These are phyloP conservation scores for Yarrowia porcina DNA, from an alignment of 805 yeast genomes.

Conservation along the genomic window DNA sequence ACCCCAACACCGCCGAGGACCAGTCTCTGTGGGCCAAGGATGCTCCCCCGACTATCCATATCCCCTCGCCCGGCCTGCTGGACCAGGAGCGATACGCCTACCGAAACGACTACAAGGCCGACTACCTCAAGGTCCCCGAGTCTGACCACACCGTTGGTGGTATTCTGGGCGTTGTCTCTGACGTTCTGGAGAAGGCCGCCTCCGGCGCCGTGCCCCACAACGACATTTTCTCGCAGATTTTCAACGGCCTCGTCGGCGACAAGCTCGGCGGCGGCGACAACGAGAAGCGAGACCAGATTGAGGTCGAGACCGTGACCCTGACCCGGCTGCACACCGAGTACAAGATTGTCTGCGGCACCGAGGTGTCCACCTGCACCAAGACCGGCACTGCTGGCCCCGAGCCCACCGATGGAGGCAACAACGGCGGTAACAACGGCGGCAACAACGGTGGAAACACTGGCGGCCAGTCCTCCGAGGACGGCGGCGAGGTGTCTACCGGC, in stretches of 20 bases:
- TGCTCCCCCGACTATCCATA: constrained; percentile 13
- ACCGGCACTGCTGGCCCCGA: background rate
- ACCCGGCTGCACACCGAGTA: constrained; percentile 20
- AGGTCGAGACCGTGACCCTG: constrained; percentile 19
- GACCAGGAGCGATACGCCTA: constrained; percentile 21
- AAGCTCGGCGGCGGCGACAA: background rate
- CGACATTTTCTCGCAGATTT: constrained; percentile 16
- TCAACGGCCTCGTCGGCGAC: constrained; percentile 12
- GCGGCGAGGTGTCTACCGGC: background rate
- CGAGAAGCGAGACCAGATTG: constrained; percentile 18
- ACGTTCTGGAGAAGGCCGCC: constrained; percentile 15
- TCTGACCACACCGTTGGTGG: constrained; percentile 22
- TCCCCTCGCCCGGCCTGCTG: constrained; percentile 13
- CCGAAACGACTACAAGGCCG: constrained; percentile 26
- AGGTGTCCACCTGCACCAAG: constrained; percentile 3
- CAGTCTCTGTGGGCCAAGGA: constrained; percentile 12
- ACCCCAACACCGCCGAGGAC: background rate
- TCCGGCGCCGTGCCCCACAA: background rate
- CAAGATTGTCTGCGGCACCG: background rate
- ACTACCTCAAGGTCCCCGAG: constrained; percentile 12
- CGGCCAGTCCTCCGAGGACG: background rate
- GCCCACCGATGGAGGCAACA: background rate
- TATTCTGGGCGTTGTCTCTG: constrained; percentile 14
- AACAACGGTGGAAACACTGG: background rate
- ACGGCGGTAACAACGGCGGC: background rate